Percentiles rank a stretch among this genome's conserved stretches.
These are phyloP conservation scores for Tetrahymena malaccensis DNA, from an alignment of 73 alveolate species.

Conservation along the genomic window DNA sequence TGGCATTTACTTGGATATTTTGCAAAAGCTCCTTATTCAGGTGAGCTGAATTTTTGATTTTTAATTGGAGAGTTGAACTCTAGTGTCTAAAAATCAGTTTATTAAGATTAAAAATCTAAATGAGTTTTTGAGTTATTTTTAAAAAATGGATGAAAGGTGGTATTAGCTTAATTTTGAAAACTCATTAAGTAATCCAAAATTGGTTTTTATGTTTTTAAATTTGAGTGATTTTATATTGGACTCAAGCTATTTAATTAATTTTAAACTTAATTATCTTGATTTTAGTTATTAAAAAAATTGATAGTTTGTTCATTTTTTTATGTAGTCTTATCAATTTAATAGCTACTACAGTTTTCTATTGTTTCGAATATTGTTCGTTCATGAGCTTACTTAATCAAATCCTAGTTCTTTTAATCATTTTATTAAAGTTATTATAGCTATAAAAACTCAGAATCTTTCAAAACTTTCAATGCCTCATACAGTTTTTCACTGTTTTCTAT, in stretches of 20 bases:
- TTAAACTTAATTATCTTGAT: not conserved
- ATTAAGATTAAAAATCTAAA: not conserved
- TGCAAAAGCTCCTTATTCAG: too few species aligned
- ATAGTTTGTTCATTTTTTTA: too few species aligned
- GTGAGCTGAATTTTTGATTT: not conserved
- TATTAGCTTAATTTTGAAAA: too few species aligned
- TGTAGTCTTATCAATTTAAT: too few species aligned
- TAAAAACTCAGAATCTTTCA: not conserved
- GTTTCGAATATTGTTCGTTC: not conserved
- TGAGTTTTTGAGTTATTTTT: not conserved
- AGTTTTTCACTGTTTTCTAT: not conserved
- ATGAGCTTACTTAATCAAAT: not conserved
- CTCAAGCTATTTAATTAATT: not conserved
- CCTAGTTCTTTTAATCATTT: not conserved
- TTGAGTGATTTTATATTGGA: not conserved
- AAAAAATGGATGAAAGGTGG: not conserved
- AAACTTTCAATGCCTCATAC: not conserved
- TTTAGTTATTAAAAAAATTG: too few species aligned
- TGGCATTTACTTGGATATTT: not conserved
- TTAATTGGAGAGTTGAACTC: not conserved
- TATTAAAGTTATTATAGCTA: too few species aligned
- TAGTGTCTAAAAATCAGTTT: not conserved
- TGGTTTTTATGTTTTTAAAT: too few species aligned
- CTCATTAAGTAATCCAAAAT: not conserved
- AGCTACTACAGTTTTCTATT: not conserved